Percentiles rank a stretch among this genome's conserved stretches.
phyloP scores from a whole-genome alignment of 495 filamentous ascomycete species.

The Aspergillus baeticus region DNA sequence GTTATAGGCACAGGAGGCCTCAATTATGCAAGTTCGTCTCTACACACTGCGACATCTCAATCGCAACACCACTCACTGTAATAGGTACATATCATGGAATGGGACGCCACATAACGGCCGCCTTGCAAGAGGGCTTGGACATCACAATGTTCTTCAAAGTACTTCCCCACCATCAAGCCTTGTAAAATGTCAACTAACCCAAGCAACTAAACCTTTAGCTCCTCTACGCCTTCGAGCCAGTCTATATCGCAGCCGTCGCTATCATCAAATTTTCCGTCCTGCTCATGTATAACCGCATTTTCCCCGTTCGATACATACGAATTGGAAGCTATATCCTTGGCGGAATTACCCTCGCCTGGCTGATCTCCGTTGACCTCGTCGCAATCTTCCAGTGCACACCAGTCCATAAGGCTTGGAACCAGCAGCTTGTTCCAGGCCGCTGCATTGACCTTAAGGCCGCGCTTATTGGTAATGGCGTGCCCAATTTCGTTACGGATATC shows the following conservation, averaged over 20 bases:
- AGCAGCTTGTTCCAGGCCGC: not conserved
- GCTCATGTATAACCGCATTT: conserved; percentile 14
- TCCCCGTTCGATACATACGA: conserved; percentile 4
- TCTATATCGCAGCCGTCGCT: conserved; percentile 11
- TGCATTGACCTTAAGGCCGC: conserved; percentile 10
- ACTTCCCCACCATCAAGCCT: not conserved
- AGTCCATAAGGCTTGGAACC: conserved; percentile 3
- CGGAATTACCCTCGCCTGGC: conserved; percentile 11
- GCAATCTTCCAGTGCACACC: conserved; percentile 15
- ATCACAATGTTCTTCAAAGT: conserved; percentile 2
- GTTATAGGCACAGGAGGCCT: not conserved
- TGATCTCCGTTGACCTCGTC: conserved; percentile 12
- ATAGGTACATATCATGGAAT: conserved; percentile 11
- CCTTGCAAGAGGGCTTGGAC: not conserved
- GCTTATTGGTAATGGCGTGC: conserved; percentile 9
- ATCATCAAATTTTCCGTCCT: conserved; percentile 15
- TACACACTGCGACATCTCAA: not conserved
- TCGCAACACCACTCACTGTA: not conserved
- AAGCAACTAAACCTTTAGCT: not conserved
- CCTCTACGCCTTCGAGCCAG: conserved; percentile 12
- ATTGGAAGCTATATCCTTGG: conserved; percentile 9
- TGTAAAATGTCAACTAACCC: too few species aligned
- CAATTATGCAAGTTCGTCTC: conserved; percentile 2
- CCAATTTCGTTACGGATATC: conserved; percentile 14
- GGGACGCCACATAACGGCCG: not conserved